Conservation (phyloP, 2,329 filamentous ascomycete species). For the Colletotrichum destructivum region DNA sequence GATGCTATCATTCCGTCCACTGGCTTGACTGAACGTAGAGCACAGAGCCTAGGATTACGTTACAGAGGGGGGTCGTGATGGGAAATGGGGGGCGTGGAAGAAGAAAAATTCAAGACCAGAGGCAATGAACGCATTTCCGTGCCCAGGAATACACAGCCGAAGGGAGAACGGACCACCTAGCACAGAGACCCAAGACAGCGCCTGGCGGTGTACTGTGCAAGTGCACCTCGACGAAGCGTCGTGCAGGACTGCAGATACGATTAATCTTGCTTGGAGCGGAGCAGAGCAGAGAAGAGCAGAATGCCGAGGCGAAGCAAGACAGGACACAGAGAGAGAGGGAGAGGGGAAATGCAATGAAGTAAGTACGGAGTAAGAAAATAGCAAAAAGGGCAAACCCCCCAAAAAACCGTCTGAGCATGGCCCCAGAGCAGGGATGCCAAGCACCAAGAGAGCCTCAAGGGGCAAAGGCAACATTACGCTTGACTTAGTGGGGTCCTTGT, state of each 20-base stretch:
- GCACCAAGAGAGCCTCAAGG: conserved; percentile 38
- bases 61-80: background rate
- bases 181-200: conserved; percentile 16
- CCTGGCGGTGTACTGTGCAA: background rate
- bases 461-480: conserved; percentile 25
- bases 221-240: background rate
- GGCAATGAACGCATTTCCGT: too few relatives aligned
- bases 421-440: conserved; percentile 37
- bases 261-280: too few relatives aligned
- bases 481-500: conserved; percentile 6
- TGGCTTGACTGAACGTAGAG: too few relatives aligned
- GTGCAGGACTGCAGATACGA: conserved; percentile 4
- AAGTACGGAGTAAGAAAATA: background rate
- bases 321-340: background rate
- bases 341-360: background rate
- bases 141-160: too few relatives aligned
- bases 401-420: conserved; percentile 35
- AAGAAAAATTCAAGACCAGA: background rate
- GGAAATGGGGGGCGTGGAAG: background rate
- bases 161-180: conserved; percentile 24
- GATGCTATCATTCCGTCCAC: too few relatives aligned
- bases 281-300: background rate
- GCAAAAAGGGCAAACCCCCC: too few relatives aligned
- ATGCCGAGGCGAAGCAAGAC: background rate
- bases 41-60: too few relatives aligned